A percentile compares a stretch with the other conserved stretches of the same genome.
phyloP scores from a whole-genome alignment of 805 yeast genomes.

The Helenozyma rhizophorensis region DNA sequence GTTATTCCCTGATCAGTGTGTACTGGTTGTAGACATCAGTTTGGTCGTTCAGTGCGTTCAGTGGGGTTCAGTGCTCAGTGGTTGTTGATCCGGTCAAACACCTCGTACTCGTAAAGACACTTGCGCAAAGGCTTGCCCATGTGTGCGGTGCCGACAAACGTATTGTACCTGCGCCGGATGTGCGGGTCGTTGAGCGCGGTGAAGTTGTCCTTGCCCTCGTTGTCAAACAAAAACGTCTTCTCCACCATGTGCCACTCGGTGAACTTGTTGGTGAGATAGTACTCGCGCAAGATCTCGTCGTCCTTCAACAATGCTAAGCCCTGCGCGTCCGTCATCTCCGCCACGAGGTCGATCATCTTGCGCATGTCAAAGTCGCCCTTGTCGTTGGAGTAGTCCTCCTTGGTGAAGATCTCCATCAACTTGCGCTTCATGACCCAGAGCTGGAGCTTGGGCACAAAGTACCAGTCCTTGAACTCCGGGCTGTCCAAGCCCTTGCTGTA shows the following conservation, averaged over 20 bases:
- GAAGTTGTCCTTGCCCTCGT: constrained; percentile 6
- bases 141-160: constrained; percentile 3
- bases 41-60: too few species aligned
- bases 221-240: constrained; percentile 13
- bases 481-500: constrained; percentile 13
- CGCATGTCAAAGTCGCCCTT: constrained; percentile 4
- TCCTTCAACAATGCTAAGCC: constrained; percentile 18
- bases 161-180: constrained; percentile 2
- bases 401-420: constrained; percentile 8
- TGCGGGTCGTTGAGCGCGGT: not conserved
- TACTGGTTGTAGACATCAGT: too few species aligned
- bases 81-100: constrained; percentile 2
- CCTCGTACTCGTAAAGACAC: constrained; percentile 9
- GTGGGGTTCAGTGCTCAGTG: too few species aligned
- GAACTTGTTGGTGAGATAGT: constrained; percentile 15
- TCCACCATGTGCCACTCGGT: constrained; percentile 20
- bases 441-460: constrained; percentile 14
- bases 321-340: constrained; percentile 24
- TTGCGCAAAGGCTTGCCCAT: constrained; percentile 9
- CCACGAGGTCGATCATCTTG: constrained; percentile 13
- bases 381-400: constrained; percentile 2
- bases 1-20: too few species aligned
- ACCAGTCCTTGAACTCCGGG: constrained; percentile 10
- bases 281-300: constrained; percentile 18
- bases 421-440: constrained; percentile 18